phyloP scores from a whole-genome alignment of 83 land plant genomes.

The Isoetes engelmannii region DNA sequence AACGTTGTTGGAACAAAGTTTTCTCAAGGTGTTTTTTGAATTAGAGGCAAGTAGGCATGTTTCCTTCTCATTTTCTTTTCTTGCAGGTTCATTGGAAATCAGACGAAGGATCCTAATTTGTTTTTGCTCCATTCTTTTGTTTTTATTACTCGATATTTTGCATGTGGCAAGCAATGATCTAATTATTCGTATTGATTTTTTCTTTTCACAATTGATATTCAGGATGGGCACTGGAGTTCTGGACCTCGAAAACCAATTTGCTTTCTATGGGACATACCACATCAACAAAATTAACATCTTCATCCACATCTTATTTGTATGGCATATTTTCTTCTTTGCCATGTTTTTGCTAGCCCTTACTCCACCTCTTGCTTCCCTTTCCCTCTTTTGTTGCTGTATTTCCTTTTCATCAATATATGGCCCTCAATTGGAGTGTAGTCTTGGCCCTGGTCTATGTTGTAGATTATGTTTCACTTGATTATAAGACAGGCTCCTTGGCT shows the following conservation, averaged over 20 bases:
- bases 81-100: too few relatives aligned
- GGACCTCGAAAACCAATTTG: slow-evolving; percentile 81
- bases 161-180: too few relatives aligned
- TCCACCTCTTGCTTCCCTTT: slow-evolving; percentile 32
- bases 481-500: slow-evolving; percentile 68
- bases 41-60: too few relatives aligned
- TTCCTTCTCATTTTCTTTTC: too few relatives aligned
- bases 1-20: too few relatives aligned
- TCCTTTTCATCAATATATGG: slow-evolving; percentile 40
- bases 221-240: slow-evolving; percentile 39
- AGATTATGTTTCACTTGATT: slow-evolving; percentile 49
- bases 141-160: too few relatives aligned
- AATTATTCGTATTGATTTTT: too few relatives aligned
- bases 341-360: slow-evolving; percentile 52
- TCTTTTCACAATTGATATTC: too few relatives aligned
- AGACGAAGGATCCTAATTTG: too few relatives aligned
- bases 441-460: slow-evolving; percentile 42
- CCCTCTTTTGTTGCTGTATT: slow-evolving; percentile 17
- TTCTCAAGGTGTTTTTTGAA: too few relatives aligned
- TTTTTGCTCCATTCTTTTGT: too few relatives aligned
- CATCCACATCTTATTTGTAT: slow-evolving; percentile 75
- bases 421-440: slow-evolving; percentile 52
- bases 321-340: slow-evolving; percentile 79
- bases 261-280: slow-evolving; percentile 95
- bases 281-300: slow-evolving; percentile 62